Base-by-base conservation (phyloP, 2,329 filamentous ascomycete species). In the Colletotrichum orchidophilum region DNA sequence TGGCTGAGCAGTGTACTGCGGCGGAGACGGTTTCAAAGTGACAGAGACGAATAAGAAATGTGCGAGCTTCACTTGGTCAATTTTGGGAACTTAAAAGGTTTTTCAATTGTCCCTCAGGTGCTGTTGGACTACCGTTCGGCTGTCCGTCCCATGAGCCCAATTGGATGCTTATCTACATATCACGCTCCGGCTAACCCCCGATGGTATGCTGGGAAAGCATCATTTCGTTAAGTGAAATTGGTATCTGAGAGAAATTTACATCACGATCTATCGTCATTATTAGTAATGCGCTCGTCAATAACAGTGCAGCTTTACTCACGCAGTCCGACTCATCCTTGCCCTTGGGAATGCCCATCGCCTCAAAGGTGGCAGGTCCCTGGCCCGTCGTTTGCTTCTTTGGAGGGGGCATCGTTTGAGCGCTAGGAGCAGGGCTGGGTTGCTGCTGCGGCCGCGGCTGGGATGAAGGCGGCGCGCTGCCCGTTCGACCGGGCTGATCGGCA, bases 281-380 rank as follows among this genome's bases (percentile, higher is more conserved):
- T 54, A 70, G 65, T 15, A 50, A 49, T 1, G 2, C 21, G 5
- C 8, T 29, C 15, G 13, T 8, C 12, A 9, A 24, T 15, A 21
- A 12, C 24, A 27, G 27, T 49, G 9, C n/a, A 15, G 13, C 6
- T 57, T 71, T 24, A 87, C 88, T 87, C 90, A 98, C 95, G 85
- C 96, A 99, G 82, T 98, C 95, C 75, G 90, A 89, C n/a, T 97
- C 94, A 73, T 92, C 88, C 81, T 96, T 95, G 58, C 87, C 91
- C 77, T 91, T 88, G 7, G 95, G 94, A 76, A 99, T 96, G 49
- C 96, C 96, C 96, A 99, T 99, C 79, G 97, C 95, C 79, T 98
- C 96, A 80, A 99, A 99, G 0, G 96, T 98, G 76, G 96, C 94
- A 1, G 96, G 96, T 12, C 96, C 96, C 78, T 95, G 94, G 60